Evolutionary conservation across 176 grass and related monocot genomes (phyloP), one percentile per base, ranked within the genome.

Genomic region (Saccharum officinarum): DNA sequence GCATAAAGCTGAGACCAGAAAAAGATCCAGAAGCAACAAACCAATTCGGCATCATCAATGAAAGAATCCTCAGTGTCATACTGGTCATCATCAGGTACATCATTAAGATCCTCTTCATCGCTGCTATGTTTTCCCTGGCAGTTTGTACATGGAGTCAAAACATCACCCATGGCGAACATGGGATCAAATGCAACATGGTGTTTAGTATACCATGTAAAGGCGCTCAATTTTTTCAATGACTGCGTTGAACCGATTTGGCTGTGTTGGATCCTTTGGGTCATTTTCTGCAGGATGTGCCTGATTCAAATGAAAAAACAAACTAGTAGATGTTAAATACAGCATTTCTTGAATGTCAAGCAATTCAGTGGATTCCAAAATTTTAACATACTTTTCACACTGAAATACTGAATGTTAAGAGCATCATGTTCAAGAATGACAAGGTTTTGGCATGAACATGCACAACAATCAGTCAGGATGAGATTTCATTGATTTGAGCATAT

Each of bases 151-250:
- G 8, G 22, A 71, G 8, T 87, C 77, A 89, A 47, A 73, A 84
- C 44, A 85, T 59, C 41, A 28, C 84, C 61, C 23, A 31, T 61
- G 23, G 36, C 22, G 17, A 41, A 50, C 47, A 72, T 71, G 46
- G 14, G 23, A 64, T 50, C n/a, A 75, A 50, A 72, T 54, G 86
- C 69, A 41, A 36, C 28, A 40, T 61, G 18, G 4, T 69, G 79
- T 23, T 74, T 84, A 34, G 83, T 89, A 49, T 49, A 99, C 97
- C 97, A 99, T 92, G 73, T 99, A 99, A 70, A 99, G 92, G 28
- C 97, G 89, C 80, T 99, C 97, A 31, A 99, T 99, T 87, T 99
- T 99, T 88, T 99, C 97, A 76, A 99, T 99, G 81, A 99, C 97
- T 4, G 97, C 90, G 82, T 87, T 99, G 76, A 99, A 99, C 36